A percentile compares a stretch with the other conserved stretches of the same genome.
Evolutionary conservation across 495 filamentous ascomycete species (phyloP).

Genomic region (Cryomyces minteri): DNA sequence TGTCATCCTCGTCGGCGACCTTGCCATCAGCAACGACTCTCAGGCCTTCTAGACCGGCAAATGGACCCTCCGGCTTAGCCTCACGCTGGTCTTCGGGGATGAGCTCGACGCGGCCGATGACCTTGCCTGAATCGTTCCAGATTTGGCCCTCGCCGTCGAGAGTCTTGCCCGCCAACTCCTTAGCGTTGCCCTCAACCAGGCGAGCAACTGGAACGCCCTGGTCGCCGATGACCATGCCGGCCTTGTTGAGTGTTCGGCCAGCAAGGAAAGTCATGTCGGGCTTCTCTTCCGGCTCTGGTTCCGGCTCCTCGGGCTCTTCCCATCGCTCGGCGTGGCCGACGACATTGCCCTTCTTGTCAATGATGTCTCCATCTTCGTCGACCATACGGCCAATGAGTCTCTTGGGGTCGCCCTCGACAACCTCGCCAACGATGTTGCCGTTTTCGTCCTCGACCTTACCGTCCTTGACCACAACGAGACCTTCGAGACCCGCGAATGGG

Average conservation of each 20-base stretch:
- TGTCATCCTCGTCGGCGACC: conserved; percentile 47
- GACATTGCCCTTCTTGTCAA: conserved; percentile 42
- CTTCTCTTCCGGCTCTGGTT: conserved; percentile 15
- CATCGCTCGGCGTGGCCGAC: conserved; percentile 42
- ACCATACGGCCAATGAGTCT: conserved; percentile 42
- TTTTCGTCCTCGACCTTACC: conserved; percentile 42
- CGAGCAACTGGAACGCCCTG: conserved; percentile 54
- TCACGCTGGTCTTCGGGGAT: conserved; percentile 57
- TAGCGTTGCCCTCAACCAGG: conserved; percentile 46
- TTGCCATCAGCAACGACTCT: conserved; percentile 50
- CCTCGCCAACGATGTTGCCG: conserved; percentile 35
- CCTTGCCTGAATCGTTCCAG: conserved; percentile 53
- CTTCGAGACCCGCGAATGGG: conserved; percentile 45
- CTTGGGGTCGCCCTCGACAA: conserved; percentile 43
- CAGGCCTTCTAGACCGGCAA: conserved; percentile 55
- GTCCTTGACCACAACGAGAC: conserved; percentile 37
- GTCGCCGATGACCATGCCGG: conserved; percentile 53
- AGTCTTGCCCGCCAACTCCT: conserved; percentile 48
- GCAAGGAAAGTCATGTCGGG: conserved; percentile 43
- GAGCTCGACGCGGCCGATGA: conserved; percentile 55
- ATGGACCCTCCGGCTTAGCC: conserved; percentile 49
- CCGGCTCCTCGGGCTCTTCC: conserved; percentile 30
- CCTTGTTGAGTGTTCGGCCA: conserved; percentile 57
- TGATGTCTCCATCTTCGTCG: conserved; percentile 46
- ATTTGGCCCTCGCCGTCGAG: conserved; percentile 56